Percentiles rank a stretch among this genome's conserved stretches.
phyloP scores from a whole-genome alignment of 345 rosid genomes.

The Gossypium sturtianum region DNA sequence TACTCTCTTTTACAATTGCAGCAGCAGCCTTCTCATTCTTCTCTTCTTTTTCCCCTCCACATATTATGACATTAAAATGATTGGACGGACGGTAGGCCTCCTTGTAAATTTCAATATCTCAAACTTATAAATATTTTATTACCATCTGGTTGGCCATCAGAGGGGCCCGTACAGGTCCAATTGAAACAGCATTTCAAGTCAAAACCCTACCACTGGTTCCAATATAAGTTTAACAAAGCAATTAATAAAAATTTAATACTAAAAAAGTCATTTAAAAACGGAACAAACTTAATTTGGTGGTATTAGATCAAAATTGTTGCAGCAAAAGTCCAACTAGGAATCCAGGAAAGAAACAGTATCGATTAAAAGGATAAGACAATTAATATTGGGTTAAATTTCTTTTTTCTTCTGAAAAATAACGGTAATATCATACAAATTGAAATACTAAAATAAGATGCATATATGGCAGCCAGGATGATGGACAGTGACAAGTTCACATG shows the following conservation, averaged over 20 bases:
- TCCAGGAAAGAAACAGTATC: not conserved
- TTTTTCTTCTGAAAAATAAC: not conserved
- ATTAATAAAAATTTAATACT: too few species aligned
- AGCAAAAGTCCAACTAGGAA: not conserved
- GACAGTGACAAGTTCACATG: conserved; percentile 58
- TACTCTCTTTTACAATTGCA: not conserved
- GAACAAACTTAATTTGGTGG: too few species aligned
- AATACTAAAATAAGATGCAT: conserved; percentile 8
- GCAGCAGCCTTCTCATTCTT: not conserved
- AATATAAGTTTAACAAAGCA: too few species aligned
- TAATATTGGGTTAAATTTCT: not conserved
- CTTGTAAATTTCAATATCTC: not conserved
- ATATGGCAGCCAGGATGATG: conserved; percentile 28
- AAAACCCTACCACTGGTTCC: conserved; percentile 16
- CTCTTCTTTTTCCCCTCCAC: not conserved
- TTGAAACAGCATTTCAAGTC: not conserved
- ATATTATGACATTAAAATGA: not conserved
- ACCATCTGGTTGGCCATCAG: conserved; percentile 5
- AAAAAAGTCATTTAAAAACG: too few species aligned
- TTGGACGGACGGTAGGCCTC: not conserved
- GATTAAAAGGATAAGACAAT: not conserved
- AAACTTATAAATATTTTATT: not conserved
- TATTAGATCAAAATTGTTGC: too few species aligned
- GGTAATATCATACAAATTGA: not conserved
- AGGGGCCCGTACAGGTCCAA: not conserved